phyloP scores from a whole-genome alignment of 2,329 filamentous ascomycete genomes.

The Phialophora chinensis region DNA sequence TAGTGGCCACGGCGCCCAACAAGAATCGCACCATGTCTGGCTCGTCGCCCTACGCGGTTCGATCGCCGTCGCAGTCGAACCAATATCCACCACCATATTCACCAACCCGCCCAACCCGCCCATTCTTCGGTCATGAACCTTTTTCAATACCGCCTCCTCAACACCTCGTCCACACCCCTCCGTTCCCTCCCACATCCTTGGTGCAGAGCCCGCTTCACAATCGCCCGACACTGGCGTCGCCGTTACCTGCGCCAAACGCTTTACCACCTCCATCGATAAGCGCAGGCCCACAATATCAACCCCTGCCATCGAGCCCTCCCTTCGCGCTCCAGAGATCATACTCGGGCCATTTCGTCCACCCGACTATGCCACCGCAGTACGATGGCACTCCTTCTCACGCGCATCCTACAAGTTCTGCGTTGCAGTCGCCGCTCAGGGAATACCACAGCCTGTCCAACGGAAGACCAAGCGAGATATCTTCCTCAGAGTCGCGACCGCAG shows the following conservation, averaged over 20 bases:
- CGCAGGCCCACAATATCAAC: constrained; percentile 33
- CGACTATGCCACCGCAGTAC: constrained; percentile 49
- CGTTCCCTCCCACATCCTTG: constrained; percentile 46
- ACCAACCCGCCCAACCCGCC: constrained; percentile 50
- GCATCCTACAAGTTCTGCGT: constrained; percentile 48
- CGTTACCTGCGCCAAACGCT: constrained; percentile 43
- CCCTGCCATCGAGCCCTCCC: constrained; percentile 35
- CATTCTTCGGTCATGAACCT: constrained; percentile 52
- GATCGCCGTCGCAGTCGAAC: constrained; percentile 53
- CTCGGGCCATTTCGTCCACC: constrained; percentile 29
- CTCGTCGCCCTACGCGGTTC: constrained; percentile 50
- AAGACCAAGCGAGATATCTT: constrained; percentile 44
- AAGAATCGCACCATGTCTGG: constrained; percentile 34
- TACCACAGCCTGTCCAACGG: constrained; percentile 46
- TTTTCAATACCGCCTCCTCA: constrained; percentile 38
- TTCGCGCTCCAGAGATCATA: constrained; percentile 36
- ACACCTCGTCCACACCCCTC: constrained; percentile 50
- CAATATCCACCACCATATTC: constrained; percentile 51
- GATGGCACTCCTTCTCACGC: constrained; percentile 48
- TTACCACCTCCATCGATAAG: constrained; percentile 30
- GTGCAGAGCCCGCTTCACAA: constrained; percentile 50
- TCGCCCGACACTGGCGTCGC: constrained; percentile 45
- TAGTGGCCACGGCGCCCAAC: neutral
- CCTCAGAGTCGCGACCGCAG: constrained; percentile 48
- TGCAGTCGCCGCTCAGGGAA: constrained; percentile 52